These are phyloP conservation scores for Buddleja alternifolia DNA, from an alignment of 257 asterid genomes.

Conservation along the genomic window DNA sequence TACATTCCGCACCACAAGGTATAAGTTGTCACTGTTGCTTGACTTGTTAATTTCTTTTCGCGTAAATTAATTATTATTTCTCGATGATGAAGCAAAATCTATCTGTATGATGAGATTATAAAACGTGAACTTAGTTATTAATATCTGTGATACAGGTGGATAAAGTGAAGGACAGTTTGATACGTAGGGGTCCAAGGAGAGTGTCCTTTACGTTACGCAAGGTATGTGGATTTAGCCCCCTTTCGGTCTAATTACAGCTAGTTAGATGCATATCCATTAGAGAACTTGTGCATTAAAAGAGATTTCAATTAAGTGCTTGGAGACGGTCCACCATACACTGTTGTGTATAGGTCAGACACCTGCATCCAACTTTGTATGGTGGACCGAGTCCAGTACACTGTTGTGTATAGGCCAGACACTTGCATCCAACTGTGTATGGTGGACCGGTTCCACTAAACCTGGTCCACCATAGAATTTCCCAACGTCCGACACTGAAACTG, in stretches of 20 bases:
- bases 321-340: too few relatives aligned
- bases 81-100: background rate
- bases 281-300: too few relatives aligned
- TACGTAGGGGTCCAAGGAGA: conserved; percentile 80
- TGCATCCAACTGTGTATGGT: too few relatives aligned
- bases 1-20: conserved; percentile 99
- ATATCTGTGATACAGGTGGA: conserved; percentile 60
- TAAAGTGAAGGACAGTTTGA: conserved; percentile 61
- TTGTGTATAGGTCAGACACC: too few relatives aligned
- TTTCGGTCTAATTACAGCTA: background rate
- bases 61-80: background rate
- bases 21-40: conserved; percentile 7
- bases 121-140: background rate
- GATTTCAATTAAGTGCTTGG: too few relatives aligned
- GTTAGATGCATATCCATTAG: background rate
- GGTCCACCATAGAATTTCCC: too few relatives aligned
- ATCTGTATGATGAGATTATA: background rate
- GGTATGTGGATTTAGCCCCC: conserved; percentile 40
- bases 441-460: too few relatives aligned
- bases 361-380: too few relatives aligned
- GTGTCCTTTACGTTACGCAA: conserved; percentile 93
- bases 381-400: too few relatives aligned
- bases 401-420: too few relatives aligned
- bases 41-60: background rate
- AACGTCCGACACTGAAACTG: too few relatives aligned